Base-by-base conservation (phyloP, 1,284 basidiomycete genomes). In the Meira miltonrushii region DNA sequence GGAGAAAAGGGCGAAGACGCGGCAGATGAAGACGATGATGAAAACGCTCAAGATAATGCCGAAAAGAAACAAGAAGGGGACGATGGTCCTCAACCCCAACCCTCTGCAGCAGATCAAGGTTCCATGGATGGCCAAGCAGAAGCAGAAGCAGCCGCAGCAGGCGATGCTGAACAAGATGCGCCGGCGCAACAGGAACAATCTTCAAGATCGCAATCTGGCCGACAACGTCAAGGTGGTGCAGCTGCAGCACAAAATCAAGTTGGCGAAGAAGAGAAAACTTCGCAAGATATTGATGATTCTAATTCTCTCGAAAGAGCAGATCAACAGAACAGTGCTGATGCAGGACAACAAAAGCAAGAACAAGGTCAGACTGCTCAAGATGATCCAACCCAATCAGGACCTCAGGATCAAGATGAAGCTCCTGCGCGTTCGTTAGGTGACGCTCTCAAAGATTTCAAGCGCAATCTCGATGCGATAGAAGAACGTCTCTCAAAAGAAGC, bases 371-470 rank as follows among this genome's bases (percentile, higher is more conserved):
- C 13, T 13, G 52, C 51, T 13, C 46, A 33, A 38, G 39, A 40
- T 9, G 9, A 64, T 55, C 19, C 64, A 44, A 59, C 8, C 8
- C 28, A 33, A 33, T 33, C 28, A 33, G 28, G 28, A 33, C 28
- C 46, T 15, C 38, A 54, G 19, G 41, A 49, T 13, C 11, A 59
- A 23, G 47, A 60, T 1, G 62, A 66, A 39, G 88, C 91, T 68
- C 86, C 89, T 3, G 80, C 88, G 28, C 88, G 92, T 57, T 88
- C 85, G 62, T 85, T 94, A 2, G 92, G 92, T 39, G 93, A 97
- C 75, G 85, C 89, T 1, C 79, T 92, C 57, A 85, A 88, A 66
- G 89, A 93, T 72, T 89, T 96, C 66, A 85, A 84, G 55, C 86
- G 89, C 62, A 86, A 88, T 13, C 86, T 92, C 65, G 86, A 94